Evolutionary conservation across 331 rosid species (phyloP).

Genomic region (Acacia pycnantha): DNA sequence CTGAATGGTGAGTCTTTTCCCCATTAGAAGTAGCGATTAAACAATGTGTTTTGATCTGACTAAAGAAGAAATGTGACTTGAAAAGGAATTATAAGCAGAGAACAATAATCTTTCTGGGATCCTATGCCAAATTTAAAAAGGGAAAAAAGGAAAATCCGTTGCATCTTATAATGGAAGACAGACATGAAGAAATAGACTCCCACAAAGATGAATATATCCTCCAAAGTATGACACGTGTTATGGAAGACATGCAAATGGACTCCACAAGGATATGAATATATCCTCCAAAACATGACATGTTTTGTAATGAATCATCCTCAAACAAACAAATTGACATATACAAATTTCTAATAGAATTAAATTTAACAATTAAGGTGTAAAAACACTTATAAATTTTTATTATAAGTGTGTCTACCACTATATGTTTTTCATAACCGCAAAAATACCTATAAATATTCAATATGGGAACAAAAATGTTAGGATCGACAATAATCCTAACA

Average conservation of each 20-base stretch:
- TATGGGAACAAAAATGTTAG: too few relatives aligned
- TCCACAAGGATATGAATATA: neutral
- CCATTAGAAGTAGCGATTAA: neutral
- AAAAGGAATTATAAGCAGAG: neutral
- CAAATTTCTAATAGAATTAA: neutral
- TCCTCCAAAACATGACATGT: neutral
- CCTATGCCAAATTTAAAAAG: neutral
- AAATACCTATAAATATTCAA: too few relatives aligned
- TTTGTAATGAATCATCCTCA: neutral
- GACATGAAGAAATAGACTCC: neutral
- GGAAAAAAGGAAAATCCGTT: neutral
- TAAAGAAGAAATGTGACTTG: neutral
- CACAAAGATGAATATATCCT: neutral
- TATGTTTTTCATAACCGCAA: too few relatives aligned
- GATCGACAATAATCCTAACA: too few relatives aligned
- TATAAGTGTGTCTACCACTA: too few relatives aligned
- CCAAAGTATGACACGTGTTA: neutral
- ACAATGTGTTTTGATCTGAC: neutral
- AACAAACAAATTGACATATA: neutral
- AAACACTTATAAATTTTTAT: too few relatives aligned
- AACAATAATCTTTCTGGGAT: neutral
- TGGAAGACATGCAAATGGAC: neutral
- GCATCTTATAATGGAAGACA: neutral
- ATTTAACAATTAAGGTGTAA: fast-evolving
- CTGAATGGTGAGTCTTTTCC: neutral